Evolutionary conservation across 768 basidiomycete species (phyloP), one percentile per base, ranked within the genome.

Genomic region (Leucocoprinus sp.): DNA sequence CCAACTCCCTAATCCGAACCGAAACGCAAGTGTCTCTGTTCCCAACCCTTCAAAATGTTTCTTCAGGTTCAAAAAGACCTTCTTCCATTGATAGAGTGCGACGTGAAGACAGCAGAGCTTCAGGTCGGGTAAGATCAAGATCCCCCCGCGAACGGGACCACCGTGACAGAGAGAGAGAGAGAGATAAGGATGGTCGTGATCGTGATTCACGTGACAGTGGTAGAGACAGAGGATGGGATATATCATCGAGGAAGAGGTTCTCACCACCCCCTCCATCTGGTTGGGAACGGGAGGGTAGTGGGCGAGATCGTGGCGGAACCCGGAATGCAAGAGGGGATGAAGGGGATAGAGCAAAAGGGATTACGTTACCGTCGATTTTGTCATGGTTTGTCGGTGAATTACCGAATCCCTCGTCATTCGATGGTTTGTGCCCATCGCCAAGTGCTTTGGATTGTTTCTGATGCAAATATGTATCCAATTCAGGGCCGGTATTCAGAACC

Each of bases 401-500:
- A 40, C 93, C 93, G 4, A 64, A 73, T 31, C 68, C 84, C 4
- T 52, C 62, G 11, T 63, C 75, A n/a, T 97, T 96, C 60, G 89
- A 96, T 64, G 93, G 92, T 92, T 52, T 54, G 80, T 71, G 40
- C 39, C 29, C 15, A 26, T 26, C 15, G 8, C 28, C 8, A 15
- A 14, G 17, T 14, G 2, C 1, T 45, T 46, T 43, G 34, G 19
- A 36, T 18, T 34, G 11, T 28, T 39, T 38, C 9, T 36, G n/a
- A 23, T 18, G 21, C 43, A 4, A 14, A 31, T 21, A n/a, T n/a
- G n/a, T n/a, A n/a, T n/a, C n/a, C n/a, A n/a, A n/a, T 54, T 17
- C 53, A 93, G 92, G 92, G 3, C 93, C 93, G 7, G 75, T 90
- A 29, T 95, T 95, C 66, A 74, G 88, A 46, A 83, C 85, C 1